Evolutionary conservation across 1,284 basidiomycete genomes (phyloP).

Genomic region (Vanrija sp.): DNA sequence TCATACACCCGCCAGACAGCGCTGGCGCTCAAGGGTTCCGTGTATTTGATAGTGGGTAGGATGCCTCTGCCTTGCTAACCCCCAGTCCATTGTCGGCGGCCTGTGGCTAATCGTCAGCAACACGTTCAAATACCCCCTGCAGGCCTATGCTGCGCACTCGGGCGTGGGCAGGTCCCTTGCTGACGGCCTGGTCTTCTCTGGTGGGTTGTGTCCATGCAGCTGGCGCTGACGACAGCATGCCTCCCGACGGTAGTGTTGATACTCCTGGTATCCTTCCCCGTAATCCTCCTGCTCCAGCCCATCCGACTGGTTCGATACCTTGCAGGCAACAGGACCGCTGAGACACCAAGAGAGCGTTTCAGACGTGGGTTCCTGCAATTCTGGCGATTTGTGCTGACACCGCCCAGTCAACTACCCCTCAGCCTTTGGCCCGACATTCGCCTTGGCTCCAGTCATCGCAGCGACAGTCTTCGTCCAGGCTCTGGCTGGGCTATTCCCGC

Average conservation of each 20-base stretch:
- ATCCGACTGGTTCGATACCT: slow-evolving; percentile 58
- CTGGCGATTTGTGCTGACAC: background rate
- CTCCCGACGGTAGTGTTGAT: slow-evolving; percentile 60
- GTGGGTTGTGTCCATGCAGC: slow-evolving; percentile 48
- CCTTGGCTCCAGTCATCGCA: slow-evolving; percentile 62
- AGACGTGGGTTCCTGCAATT: slow-evolving; percentile 55
- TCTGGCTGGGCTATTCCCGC: slow-evolving; percentile 69
- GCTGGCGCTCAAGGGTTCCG: slow-evolving; percentile 64
- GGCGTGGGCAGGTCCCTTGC: slow-evolving; percentile 52
- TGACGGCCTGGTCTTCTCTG: slow-evolving; percentile 67
- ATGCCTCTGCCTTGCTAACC: background rate
- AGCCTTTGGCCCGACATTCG: slow-evolving; percentile 63
- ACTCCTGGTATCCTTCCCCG: slow-evolving; percentile 67
- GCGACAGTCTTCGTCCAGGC: slow-evolving; percentile 64
- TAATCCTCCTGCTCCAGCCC: slow-evolving; percentile 65
- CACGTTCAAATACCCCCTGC: too few species aligned
- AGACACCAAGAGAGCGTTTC: slow-evolving; percentile 74
- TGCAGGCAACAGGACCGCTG: slow-evolving; percentile 56
- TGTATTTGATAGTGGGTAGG: slow-evolving; percentile 56
- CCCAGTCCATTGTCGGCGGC: slow-evolving; percentile 52
- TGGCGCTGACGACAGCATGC: slow-evolving; percentile 26
- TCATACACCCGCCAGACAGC: slow-evolving; percentile 62
- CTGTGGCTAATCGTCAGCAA: slow-evolving; percentile 58
- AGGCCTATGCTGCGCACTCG: too few species aligned
- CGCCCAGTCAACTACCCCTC: slow-evolving; percentile 64